Percentiles rank a stretch among this genome's conserved stretches.
Conservation (phyloP, 2,329 filamentous ascomycete genomes). For the Fusarium pilosicola region DNA sequence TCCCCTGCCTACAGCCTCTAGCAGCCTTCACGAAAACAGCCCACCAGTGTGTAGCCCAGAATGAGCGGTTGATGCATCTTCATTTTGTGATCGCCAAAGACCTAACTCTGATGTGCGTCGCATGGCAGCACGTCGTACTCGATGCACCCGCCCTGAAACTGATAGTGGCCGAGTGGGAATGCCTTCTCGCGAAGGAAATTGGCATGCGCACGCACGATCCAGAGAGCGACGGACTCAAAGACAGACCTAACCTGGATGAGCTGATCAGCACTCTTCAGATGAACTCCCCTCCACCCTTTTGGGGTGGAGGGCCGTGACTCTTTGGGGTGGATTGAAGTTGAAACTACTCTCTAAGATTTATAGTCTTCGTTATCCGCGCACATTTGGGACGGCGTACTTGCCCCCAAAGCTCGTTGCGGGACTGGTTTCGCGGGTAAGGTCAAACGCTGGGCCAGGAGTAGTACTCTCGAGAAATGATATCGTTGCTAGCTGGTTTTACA, state of each 20-base stretch:
- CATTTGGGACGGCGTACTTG: background rate
- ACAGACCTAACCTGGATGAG: background rate
- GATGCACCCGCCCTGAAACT: background rate
- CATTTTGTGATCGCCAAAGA: background rate
- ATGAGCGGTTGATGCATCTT: background rate
- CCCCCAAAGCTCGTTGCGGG: background rate
- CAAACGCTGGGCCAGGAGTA: background rate
- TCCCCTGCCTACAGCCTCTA: background rate
- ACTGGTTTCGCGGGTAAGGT: background rate
- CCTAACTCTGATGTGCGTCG: background rate
- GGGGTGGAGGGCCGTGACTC: background rate
- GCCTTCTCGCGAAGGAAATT: background rate
- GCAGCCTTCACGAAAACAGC: background rate
- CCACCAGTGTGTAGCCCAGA: background rate
- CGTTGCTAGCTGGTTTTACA: background rate
- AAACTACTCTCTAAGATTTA: accelerated
- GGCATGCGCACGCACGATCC: accelerated
- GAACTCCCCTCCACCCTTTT: background rate
- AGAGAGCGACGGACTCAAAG: accelerated
- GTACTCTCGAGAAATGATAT: background rate
- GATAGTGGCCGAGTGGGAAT: background rate
- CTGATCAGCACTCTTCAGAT: accelerated
- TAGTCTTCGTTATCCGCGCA: background rate
- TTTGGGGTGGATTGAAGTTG: background rate
- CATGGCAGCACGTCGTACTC: background rate